Base-by-base conservation (phyloP, 2,329 filamentous ascomycete species). In the Chrysoporthe austroafricana region DNA sequence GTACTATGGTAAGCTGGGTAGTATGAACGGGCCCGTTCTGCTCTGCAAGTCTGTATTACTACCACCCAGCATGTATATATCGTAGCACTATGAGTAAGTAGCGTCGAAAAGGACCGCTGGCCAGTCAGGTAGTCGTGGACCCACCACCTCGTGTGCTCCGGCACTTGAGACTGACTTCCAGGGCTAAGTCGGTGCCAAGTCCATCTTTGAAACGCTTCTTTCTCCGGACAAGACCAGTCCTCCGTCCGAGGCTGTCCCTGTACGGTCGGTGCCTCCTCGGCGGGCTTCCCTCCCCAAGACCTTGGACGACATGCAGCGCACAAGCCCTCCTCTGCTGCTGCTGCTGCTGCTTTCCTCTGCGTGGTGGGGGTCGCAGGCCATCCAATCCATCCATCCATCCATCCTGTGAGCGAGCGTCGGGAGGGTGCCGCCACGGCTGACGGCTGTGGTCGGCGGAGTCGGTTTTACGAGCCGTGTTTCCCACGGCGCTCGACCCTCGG, bases 101-200 rank as follows among this genome's bases (percentile, higher is more conserved):
- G 26, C 26, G 26, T 26, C 26, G 26, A 26, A 32, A 52, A 39
- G 54, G 18, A 39, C 13, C 54, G 39, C 54, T 36, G 54, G 32
- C 32, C 32, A 18, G 54, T 26, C 11, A 13, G 26, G 26, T 52
- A 32, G n/a, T 21, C 13, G 32, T 54, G 54, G 54, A 39, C 34
- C 54, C 54, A 36, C 34, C 34, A 36, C 34, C 34, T 57, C 54
- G 32, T 36, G 18, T 48, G 58, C 56, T 48, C 50, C 42, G 64
- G 64, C 50, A 66, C 59, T 66, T 66, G 64, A 66, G 64, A 66
- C 64, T 63, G 50, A 46, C 62, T 63, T 52, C 32, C 62, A 42
- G 54, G 64, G 59, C 48, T 56, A 63, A 66, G 18, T 57, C 64
- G 58, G 64, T 66, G 64, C 64, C 64, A 66, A 66, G 64, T 18